Conservation (phyloP, 495 filamentous ascomycete species). For the Zalerion maritima region DNA sequence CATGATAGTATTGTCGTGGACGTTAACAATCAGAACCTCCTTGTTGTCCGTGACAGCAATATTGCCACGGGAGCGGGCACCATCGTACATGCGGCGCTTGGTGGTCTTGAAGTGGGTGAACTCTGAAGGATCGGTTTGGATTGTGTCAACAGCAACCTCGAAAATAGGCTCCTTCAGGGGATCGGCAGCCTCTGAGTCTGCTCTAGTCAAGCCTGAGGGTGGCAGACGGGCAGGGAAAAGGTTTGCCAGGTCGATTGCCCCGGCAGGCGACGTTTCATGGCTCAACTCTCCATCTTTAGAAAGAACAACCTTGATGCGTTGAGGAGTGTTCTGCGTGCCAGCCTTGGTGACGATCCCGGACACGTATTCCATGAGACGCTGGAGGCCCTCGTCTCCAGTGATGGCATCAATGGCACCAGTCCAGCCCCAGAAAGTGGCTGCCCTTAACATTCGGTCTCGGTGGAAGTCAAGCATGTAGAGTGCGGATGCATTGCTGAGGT, state of each 20-base stretch:
- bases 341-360: conserved; percentile 6
- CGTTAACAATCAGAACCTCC: conserved; percentile 65
- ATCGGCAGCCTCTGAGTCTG: conserved; percentile 10
- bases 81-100: conserved; percentile 45
- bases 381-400: conserved; percentile 27
- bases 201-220: neutral
- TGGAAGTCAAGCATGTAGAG: conserved; percentile 81
- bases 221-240: conserved; percentile 40
- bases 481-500: conserved; percentile 35
- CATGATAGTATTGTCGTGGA: conserved; percentile 49
- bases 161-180: conserved; percentile 20
- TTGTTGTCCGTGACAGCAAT: conserved; percentile 39
- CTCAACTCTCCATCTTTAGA: conserved; percentile 31
- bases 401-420: conserved; percentile 25
- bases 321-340: conserved; percentile 10
- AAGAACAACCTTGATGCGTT: conserved; percentile 40
- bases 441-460: conserved; percentile 59
- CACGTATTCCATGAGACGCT: conserved; percentile 14
- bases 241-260: conserved; percentile 31
- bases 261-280: conserved; percentile 34
- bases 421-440: conserved; percentile 58
- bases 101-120: conserved; percentile 71
- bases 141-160: conserved; percentile 41
- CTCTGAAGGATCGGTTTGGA: conserved; percentile 35
- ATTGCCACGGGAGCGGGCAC: conserved; percentile 40